Evolutionary conservation across 345 rosid species (phyloP).

Genomic region (Euclidium syriacum): DNA sequence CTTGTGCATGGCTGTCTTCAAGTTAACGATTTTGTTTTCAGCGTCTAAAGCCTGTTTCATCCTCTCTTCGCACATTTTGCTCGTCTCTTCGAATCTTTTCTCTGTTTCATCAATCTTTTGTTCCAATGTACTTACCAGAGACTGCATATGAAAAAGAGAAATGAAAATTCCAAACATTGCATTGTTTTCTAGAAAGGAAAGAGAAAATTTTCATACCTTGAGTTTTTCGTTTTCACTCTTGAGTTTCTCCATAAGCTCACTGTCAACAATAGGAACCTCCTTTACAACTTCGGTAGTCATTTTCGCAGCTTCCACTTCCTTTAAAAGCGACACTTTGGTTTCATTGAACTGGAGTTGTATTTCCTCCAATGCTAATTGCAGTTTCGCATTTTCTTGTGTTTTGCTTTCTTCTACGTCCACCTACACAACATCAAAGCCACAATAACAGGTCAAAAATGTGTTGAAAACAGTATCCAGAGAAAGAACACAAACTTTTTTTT

Average conservation of each 20-base stretch:
- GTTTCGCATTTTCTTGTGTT: constrained; percentile 77
- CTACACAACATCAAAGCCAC: constrained; percentile 38
- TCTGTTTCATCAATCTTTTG: constrained; percentile 81
- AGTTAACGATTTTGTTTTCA: constrained; percentile 64
- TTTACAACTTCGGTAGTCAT: constrained; percentile 56
- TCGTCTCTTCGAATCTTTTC: constrained; percentile 75
- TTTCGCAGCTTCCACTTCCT: constrained; percentile 74
- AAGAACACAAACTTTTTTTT: too few species aligned
- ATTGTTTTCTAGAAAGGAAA: not conserved
- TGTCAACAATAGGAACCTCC: constrained; percentile 72
- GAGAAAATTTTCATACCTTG: constrained; percentile 49
- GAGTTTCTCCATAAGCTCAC: constrained; percentile 65
- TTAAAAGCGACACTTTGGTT: constrained; percentile 59
- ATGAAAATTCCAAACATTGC: constrained; percentile 12
- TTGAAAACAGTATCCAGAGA: constrained; percentile 4
- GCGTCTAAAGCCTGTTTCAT: constrained; percentile 87
- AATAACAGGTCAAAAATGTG: constrained; percentile 1
- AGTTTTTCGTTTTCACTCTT: constrained; percentile 71
- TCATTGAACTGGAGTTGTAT: constrained; percentile 72
- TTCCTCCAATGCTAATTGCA: constrained; percentile 72
- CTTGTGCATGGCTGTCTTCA: constrained; percentile 93
- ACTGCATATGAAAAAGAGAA: constrained; percentile 40
- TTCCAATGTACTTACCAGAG: constrained; percentile 68
- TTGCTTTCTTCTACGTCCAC: constrained; percentile 83
- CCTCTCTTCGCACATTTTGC: constrained; percentile 80